Evolutionary conservation across 2,329 filamentous ascomycete species (phyloP), one percentile per base, ranked within the genome.

Genomic region (Parasarocladium wereldwijsianum): DNA sequence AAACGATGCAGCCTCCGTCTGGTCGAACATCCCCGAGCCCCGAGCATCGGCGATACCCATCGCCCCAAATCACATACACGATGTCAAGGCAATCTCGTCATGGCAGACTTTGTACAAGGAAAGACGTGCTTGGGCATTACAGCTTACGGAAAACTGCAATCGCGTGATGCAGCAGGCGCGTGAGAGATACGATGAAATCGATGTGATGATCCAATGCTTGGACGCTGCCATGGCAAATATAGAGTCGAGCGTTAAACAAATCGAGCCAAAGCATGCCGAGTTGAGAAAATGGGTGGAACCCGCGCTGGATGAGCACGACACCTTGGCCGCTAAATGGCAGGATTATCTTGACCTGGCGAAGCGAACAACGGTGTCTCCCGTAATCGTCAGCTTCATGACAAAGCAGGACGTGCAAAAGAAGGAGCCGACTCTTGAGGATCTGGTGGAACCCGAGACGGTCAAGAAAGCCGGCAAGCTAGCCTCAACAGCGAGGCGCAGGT

Each of bases 41-140:
- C 62, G 59, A 35, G 64, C 57, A 40, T 78, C 54, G 62, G 60
- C 63, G 32, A 54, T 69, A 24, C 70, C 76, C 37, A 61, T 63
- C 34, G 74, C 83, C 17, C 90, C 90, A n/a, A 85, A 93, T 51
- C 78, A 74, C 24, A 78, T 93, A 41, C 65, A 76, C 24, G 75
- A 86, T 45, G 76, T 83, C 37, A 82, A 78, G 36, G 77, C 85
- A 37, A 63, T 94, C 32, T 66, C 76, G 44, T 77, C 85, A 70
- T 98, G 90, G 87, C 81, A 84, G 49, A 71, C 76, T 25, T 63
- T 96, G 14, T 94, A 90, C 60, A 78, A 76, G 50, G 68, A 76
- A 34, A 76, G 90, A 35, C 73, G 77, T 43, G 65, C 68, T 40
- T 98, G 90, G 90, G 80, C 85, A 0, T 57, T 76, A 31, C 64